These are phyloP conservation scores for Schwanniomyces pseudopolymorphus DNA, from an alignment of 805 yeast genomes.

Conservation along the genomic window DNA sequence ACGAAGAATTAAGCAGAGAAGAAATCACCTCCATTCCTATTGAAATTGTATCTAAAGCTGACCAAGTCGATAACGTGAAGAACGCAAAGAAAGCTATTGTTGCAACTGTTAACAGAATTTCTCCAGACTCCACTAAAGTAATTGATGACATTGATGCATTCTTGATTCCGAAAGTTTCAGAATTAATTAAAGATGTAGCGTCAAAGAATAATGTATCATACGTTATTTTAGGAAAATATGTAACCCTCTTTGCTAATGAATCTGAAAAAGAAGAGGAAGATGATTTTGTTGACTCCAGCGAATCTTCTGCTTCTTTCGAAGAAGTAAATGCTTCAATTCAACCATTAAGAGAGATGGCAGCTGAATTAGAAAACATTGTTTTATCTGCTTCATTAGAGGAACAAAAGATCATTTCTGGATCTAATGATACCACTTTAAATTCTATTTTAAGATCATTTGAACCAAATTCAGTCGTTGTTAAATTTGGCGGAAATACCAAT, in stretches of 20 bases:
- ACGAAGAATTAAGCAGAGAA: constrained; percentile 38
- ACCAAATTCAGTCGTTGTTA: constrained; percentile 43
- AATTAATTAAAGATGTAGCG: constrained; percentile 41
- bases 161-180: constrained; percentile 48
- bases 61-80: constrained; percentile 51
- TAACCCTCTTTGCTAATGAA: constrained; percentile 59
- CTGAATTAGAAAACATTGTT: constrained; percentile 48
- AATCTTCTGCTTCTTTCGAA: constrained; percentile 53
- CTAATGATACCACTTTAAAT: constrained; percentile 57
- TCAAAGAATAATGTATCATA: constrained; percentile 50
- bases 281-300: constrained; percentile 72
- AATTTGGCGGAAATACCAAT: constrained; percentile 46
- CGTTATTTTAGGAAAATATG: constrained; percentile 53
- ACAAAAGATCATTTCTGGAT: constrained; percentile 63
- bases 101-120: constrained; percentile 63
- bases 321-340: constrained; percentile 56
- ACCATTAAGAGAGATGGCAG: constrained; percentile 57
- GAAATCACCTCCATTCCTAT: constrained; percentile 48
- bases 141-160: constrained; percentile 68
- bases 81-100: constrained; percentile 72
- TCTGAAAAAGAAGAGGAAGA: constrained; percentile 37
- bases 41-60: constrained; percentile 55
- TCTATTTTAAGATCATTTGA: constrained; percentile 38
- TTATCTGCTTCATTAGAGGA: constrained; percentile 52
- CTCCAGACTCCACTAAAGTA: constrained; percentile 62